phyloP scores from a whole-genome alignment of 2,329 filamentous ascomycete species.

The Shiraia bambusicola region DNA sequence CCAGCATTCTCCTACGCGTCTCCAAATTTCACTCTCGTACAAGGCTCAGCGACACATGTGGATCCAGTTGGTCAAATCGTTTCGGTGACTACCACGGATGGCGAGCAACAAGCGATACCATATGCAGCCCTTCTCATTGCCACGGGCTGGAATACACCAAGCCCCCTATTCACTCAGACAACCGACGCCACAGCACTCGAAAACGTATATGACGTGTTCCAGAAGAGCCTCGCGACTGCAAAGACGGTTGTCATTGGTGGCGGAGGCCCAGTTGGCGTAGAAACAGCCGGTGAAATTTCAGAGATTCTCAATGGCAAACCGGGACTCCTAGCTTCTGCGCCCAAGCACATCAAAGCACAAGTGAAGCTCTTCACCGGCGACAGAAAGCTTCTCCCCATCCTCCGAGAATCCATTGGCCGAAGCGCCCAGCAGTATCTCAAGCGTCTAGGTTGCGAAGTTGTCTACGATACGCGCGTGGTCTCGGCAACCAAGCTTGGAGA shows the following conservation, averaged over 20 bases:
- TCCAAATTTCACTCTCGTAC: conserved; percentile 54
- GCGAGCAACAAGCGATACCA: conserved; percentile 39
- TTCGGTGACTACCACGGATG: conserved; percentile 35
- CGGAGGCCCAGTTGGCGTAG: conserved; percentile 53
- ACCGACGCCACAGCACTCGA: conserved; percentile 35
- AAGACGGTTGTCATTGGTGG: conserved; percentile 52
- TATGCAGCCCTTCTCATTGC: conserved; percentile 60
- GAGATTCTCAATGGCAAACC: conserved; percentile 45
- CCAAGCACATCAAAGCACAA: conserved; percentile 43
- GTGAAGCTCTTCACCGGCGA: conserved; percentile 51
- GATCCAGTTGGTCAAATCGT: conserved; percentile 51
- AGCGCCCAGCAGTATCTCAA: conserved; percentile 53
- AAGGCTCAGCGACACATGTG: conserved; percentile 53
- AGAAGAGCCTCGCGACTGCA: conserved; percentile 41
- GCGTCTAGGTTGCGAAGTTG: conserved; percentile 50
- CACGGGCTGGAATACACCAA: conserved; percentile 54
- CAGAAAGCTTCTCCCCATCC: conserved; percentile 48
- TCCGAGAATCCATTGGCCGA: conserved; percentile 46
- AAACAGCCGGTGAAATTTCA: conserved; percentile 54
- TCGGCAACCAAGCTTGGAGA: conserved; percentile 27
- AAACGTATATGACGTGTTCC: conserved; percentile 41
- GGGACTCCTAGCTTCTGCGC: conserved; percentile 40
- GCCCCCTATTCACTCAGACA: conserved; percentile 48
- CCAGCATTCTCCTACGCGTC: conserved; percentile 55
- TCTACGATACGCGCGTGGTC: conserved; percentile 44